Evolutionary conservation across 495 filamentous ascomycete species (phyloP), one percentile per base, ranked within the genome.

Genomic region (Aspergillus homomorphus): DNA sequence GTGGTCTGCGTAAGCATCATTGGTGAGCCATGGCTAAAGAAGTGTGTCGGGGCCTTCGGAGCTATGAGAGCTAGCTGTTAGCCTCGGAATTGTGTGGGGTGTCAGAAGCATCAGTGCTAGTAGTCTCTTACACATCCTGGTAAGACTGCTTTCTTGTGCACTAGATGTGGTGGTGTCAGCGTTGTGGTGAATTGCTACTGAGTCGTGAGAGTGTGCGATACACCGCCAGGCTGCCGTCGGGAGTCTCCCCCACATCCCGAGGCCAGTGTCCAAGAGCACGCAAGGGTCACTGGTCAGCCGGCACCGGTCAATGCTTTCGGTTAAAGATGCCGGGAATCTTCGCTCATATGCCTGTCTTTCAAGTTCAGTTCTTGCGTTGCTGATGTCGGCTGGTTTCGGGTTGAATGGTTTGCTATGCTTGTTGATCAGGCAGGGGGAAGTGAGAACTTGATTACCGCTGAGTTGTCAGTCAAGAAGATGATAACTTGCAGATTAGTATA

Each of bases 11-110:
- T 81, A 12, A 87, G 73, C 81, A 87, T 84, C 80, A 83, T 83
- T 19, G 83, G 84, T 26, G 81, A 82, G 67, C 84, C 84, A 75
- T 87, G 84, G 8, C 83, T 84, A 68, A 87, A 84, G 69, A 87
- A 82, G 60, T 82, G 82, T 6, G 84, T 82, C 4, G 84, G 84
- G 8, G 14, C 19, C 45, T 48, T 19, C 19, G 12, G 3, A 22
- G 15, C 8, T 7, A 22, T 48, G 45, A 10, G 4, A 20, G n/a
- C 15, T 9, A 22, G 19, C 42, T 14, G 42, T 21, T 23, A 6
- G 45, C 20, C 19, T 48, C 12, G 6, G 42, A 18, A 44, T 3
- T 44, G 42, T 14, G 42, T 44, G 42, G 42, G 42, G 5, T 38
- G 4, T 12, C 33, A 9, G 26, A 28, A 28, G 4, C 26, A 28